Conservation (phyloP, 495 filamentous ascomycete genomes). For the Neurospora cerealis region DNA sequence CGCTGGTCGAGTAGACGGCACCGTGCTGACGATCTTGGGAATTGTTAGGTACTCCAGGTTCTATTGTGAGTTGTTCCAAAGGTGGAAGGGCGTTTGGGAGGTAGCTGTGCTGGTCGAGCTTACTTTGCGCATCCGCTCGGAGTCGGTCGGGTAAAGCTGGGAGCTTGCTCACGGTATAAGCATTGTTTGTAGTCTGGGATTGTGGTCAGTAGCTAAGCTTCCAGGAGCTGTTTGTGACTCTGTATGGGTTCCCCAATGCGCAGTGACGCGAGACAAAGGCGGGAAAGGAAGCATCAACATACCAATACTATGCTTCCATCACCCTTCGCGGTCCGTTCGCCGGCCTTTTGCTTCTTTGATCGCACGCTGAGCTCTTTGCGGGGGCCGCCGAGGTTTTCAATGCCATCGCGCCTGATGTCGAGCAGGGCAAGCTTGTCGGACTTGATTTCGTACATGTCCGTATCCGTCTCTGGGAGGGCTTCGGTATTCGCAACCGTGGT, state of each 20-base stretch:
- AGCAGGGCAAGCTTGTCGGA: slow-evolving; percentile 31
- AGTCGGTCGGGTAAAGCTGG: slow-evolving; percentile 70
- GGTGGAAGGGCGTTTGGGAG: not conserved
- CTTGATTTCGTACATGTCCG: slow-evolving; percentile 40
- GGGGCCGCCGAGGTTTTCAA: slow-evolving; percentile 27
- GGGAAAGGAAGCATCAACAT: slow-evolving; percentile 18
- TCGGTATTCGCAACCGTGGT: slow-evolving; percentile 40
- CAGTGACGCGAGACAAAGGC: not conserved
- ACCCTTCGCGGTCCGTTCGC: slow-evolving; percentile 44
- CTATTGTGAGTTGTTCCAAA: not conserved
- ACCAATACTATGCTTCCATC: slow-evolving; percentile 58
- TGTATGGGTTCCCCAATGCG: not conserved
- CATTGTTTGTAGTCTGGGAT: slow-evolving; percentile 70
- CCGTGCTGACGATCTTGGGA: slow-evolving; percentile 46
- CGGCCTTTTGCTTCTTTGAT: slow-evolving; percentile 45
- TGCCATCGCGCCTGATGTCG: slow-evolving; percentile 33
- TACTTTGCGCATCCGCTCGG: slow-evolving; percentile 50
- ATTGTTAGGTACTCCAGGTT: slow-evolving; percentile 10
- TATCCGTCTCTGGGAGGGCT: slow-evolving; percentile 34
- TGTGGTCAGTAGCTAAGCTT: slow-evolving; percentile 13
- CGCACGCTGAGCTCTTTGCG: slow-evolving; percentile 52
- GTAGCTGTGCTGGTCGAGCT: slow-evolving; percentile 10
- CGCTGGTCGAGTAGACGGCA: slow-evolving; percentile 51
- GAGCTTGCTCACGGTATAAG: slow-evolving; percentile 77
- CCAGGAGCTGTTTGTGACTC: not conserved